A percentile compares a stretch with the other conserved stretches of the same genome.
phyloP scores from a whole-genome alignment of 164 flowering plant genomes.

The Annona squamosa region DNA sequence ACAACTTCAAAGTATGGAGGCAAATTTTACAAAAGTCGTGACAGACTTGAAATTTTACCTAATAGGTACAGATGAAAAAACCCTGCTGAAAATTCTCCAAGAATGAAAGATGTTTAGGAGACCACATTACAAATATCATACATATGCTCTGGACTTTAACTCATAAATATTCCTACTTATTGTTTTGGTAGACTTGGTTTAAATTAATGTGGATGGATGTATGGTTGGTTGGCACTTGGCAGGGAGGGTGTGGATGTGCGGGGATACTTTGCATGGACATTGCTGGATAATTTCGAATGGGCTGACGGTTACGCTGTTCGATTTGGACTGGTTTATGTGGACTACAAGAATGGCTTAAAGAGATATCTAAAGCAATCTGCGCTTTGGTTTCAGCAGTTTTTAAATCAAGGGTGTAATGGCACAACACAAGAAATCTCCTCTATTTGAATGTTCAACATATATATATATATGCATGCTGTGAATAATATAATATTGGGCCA shows the following conservation, averaged over 20 bases:
- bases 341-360: conserved; percentile 21
- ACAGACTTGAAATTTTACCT: too few species aligned
- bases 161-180: too few species aligned
- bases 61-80: too few species aligned
- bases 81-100: too few species aligned
- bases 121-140: too few species aligned
- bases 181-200: too few species aligned
- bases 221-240: neutral
- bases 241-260: conserved; percentile 29
- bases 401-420: neutral
- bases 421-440: neutral
- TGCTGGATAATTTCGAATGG: conserved; percentile 41
- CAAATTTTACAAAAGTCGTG: too few species aligned
- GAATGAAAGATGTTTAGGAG: too few species aligned
- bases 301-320: conserved; percentile 21
- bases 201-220: neutral
- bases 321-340: conserved; percentile 29
- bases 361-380: conserved; percentile 33
- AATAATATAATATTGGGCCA: too few species aligned
- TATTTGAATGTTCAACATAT: neutral
- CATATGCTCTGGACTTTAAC: too few species aligned
- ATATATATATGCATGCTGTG: too few species aligned
- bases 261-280: conserved; percentile 41
- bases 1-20: too few species aligned
- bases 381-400: conserved; percentile 36